These are phyloP conservation scores for Beverwykella pulmonaria DNA, from an alignment of 495 filamentous ascomycete genomes.

Conservation along the genomic window DNA sequence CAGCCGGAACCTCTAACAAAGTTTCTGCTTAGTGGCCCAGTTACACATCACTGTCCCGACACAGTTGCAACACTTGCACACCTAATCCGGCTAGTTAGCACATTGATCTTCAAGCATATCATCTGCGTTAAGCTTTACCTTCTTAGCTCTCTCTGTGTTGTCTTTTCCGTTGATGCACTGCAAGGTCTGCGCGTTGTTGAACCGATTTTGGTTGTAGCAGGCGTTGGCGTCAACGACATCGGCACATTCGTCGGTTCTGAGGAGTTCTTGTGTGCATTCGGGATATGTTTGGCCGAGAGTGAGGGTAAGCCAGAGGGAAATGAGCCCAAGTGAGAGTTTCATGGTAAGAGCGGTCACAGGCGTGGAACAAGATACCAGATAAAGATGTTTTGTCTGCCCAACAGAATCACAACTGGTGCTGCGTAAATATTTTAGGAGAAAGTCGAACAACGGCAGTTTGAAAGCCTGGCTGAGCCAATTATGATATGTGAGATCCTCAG, in stretches of 20 bases:
- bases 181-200: conserved; percentile 17
- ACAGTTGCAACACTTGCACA: no score
- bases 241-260: conserved; percentile 29
- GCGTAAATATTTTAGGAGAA: conserved; percentile 1
- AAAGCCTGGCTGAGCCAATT: background rate
- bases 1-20: no score
- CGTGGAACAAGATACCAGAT: background rate
- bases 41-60: background rate
- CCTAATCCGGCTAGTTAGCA: no score
- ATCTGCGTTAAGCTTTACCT: conserved; percentile 11
- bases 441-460: conserved; percentile 1
- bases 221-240: conserved; percentile 35
- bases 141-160: conserved; percentile 22
- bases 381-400: conserved; percentile 17
- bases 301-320: conserved; percentile 11
- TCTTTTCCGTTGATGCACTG: conserved; percentile 30
- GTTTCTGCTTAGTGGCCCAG: background rate
- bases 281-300: conserved; percentile 10
- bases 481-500: background rate
- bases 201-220: conserved; percentile 32
- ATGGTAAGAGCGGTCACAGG: background rate
- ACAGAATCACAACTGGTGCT: conserved; percentile 9
- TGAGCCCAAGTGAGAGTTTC: conserved; percentile 17
- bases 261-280: conserved; percentile 27
- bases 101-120: no score